A percentile compares a stretch with the other conserved stretches of the same genome.
Evolutionary conservation across 768 basidiomycete genomes (phyloP).

Genomic region (Tremella fuciformis): DNA sequence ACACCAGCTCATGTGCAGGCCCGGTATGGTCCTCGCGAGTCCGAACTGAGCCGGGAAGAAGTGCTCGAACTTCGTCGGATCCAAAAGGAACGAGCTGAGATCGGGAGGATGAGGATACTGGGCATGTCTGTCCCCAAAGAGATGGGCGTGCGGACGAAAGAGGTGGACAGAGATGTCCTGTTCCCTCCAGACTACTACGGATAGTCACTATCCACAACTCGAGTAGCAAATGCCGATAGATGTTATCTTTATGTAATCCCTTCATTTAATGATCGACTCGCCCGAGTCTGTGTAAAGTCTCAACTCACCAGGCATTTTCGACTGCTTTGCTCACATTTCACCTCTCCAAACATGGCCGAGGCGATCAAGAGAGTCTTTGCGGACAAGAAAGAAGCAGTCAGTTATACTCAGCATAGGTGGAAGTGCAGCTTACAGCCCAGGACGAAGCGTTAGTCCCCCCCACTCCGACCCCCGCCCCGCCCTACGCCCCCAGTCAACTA

Average conservation of each 20-base stretch:
- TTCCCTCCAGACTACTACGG: slow-evolving; percentile 5
- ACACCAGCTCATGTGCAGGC: slow-evolving; percentile 7
- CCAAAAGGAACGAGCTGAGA: slow-evolving; percentile 80
- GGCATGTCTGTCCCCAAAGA: slow-evolving; percentile 44
- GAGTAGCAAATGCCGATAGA: too few relatives aligned
- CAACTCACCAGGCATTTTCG: too few relatives aligned
- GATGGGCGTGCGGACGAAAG: slow-evolving; percentile 45
- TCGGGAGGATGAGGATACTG: slow-evolving; percentile 51
- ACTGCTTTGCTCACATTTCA: too few relatives aligned
- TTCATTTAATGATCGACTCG: too few relatives aligned
- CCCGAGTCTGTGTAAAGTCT: too few relatives aligned
- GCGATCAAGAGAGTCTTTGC: slow-evolving; percentile 68
- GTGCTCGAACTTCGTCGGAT: slow-evolving; percentile 75
- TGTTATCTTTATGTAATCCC: too few relatives aligned
- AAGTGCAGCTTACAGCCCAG: slow-evolving; percentile 19
- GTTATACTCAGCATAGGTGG: slow-evolving; percentile 8
- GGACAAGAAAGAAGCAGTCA: slow-evolving; percentile 56
- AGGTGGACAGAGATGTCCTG: slow-evolving; percentile 15
- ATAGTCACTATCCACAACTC: background rate
- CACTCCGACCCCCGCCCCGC: background rate
- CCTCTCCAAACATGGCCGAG: slow-evolving; percentile 59
- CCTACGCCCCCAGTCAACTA: background rate
- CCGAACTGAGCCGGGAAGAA: slow-evolving; percentile 73
- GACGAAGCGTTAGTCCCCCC: slow-evolving; percentile 43
- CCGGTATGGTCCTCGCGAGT: slow-evolving; percentile 60